Evolutionary conservation across 2,329 filamentous ascomycete species (phyloP), one percentile per base, ranked within the genome.

Genomic region (Emericellopsis cladophorae): DNA sequence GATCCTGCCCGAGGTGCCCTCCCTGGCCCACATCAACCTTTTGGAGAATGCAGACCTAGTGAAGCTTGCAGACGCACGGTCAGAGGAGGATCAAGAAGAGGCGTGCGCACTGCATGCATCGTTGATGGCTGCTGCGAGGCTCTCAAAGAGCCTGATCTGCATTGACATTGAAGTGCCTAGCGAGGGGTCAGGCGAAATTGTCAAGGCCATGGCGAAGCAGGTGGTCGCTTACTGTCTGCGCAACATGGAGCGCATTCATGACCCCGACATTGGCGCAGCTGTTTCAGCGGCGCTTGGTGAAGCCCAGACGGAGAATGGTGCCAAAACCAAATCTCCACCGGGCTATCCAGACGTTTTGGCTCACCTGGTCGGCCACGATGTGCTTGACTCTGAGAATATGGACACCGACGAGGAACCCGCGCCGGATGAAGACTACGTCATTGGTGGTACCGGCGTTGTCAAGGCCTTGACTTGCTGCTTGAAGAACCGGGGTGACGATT

Each of bases 61-160:
- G 18, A 74, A 73, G 37, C 71, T 95, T 21, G 81, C 87, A 5
- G 74, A 78, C 45, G 84, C 87, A 1, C 83, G 72, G 39, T 84
- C 85, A 6, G 86, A 92, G 51, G 79, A 79, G 42, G 73, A 71
- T 2, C 87, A 95, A 58, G 90, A 96, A 61, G 90, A 96, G 60
- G 90, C 92, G 1, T 95, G 86, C 51, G 92, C 92, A 1, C 64
- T 96, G 7, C 96, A 94, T 56, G 88, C 92, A 1, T 95, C 89
- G 2, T 70, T 96, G 16, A 81, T 95, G 64, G 84, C 88, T 5
- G 90, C 90, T 0, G 82, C 87, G 1, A 79, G 89, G 40, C 75
- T 95, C 0, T 95, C 88, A 1, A 75, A 77, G 39, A 84, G 82
- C 12, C 73, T 98, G 26, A 79, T 96, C 24, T 90, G 87, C 44